Evolutionary conservation across 192 early-diverging fungal species (phyloP).

Genomic region (Umbelopsis vinacea): DNA sequence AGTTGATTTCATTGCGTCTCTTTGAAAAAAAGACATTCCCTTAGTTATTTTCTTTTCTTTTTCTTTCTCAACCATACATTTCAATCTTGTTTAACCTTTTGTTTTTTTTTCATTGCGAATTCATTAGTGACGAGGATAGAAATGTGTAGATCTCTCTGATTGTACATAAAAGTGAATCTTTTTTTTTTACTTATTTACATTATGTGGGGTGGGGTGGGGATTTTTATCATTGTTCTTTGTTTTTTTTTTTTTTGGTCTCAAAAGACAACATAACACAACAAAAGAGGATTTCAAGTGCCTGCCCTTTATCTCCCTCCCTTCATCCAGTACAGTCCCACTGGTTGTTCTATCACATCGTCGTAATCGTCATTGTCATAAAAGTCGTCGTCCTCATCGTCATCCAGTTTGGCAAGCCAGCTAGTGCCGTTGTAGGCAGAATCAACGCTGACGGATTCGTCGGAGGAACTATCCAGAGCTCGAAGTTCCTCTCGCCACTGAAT

Average conservation of each 20-base stretch:
- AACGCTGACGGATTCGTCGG: not conserved
- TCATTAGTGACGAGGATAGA: slow-evolving; percentile 9
- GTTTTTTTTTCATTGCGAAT: slow-evolving; percentile 1
- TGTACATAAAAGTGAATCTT: slow-evolving; percentile 19
- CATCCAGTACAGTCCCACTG: slow-evolving; percentile 17
- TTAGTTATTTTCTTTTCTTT: not conserved
- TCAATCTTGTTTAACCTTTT: not conserved
- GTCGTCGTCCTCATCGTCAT: not conserved
- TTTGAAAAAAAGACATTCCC: not conserved
- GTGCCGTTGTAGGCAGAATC: not conserved
- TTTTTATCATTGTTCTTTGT: not conserved
- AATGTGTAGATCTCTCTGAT: slow-evolving; percentile 23
- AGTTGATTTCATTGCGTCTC: too few relatives aligned
- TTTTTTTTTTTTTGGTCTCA: not conserved
- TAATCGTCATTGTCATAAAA: slow-evolving; percentile 15
- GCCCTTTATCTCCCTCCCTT: not conserved
- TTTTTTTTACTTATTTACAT: slow-evolving; percentile 10
- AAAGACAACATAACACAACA: too few relatives aligned
- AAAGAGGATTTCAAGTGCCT: too few relatives aligned
- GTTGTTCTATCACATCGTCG: slow-evolving; percentile 17
- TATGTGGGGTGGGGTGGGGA: too few relatives aligned
- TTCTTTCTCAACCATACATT: not conserved
- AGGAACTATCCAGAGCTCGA: not conserved
- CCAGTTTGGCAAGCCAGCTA: not conserved
- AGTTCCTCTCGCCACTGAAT: slow-evolving; percentile 12